Conservation (phyloP, 176 grass and related monocot species). For the maize (Zea mays) region DNA sequence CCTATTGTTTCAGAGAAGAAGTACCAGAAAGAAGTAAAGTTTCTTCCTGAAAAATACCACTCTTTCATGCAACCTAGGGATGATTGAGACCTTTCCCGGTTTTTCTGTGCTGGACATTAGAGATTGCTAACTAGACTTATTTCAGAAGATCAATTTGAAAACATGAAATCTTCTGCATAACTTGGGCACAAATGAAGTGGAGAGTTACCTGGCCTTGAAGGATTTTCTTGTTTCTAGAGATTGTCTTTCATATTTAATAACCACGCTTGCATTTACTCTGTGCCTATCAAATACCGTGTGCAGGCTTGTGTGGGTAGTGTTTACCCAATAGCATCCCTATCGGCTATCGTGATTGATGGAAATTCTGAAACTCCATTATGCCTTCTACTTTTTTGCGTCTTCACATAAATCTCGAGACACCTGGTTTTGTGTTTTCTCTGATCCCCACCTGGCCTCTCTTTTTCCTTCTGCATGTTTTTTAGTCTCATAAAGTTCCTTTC, state of each 20-base stretch:
- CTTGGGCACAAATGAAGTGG: too few relatives aligned
- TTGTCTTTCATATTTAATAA: too few relatives aligned
- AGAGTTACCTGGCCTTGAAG: too few relatives aligned
- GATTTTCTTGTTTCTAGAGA: too few relatives aligned
- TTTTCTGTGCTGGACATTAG: not conserved
- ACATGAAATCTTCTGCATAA: too few relatives aligned
- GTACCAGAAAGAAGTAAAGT: not conserved
- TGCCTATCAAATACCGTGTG: not conserved
- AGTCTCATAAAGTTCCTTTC: too few relatives aligned
- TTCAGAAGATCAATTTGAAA: too few relatives aligned
- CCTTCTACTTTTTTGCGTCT: too few relatives aligned
- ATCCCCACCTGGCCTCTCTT: too few relatives aligned
- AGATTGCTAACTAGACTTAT: not conserved
- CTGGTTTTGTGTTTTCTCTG: not conserved
- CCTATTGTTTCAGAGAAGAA: not conserved
- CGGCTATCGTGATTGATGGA: not conserved
- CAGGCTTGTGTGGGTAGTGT: not conserved
- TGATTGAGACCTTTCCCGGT: not conserved
- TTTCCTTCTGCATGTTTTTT: too few relatives aligned
- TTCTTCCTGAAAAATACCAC: not conserved
- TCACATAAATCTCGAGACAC: too few relatives aligned
- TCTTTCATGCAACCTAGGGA: not conserved
- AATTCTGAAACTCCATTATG: not conserved
- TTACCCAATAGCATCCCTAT: not conserved
- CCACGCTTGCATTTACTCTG: not conserved